Evolutionary conservation across 768 basidiomycete genomes (phyloP), one percentile per base, ranked within the genome.

Genomic region (Rhodotorula babjevae): DNA sequence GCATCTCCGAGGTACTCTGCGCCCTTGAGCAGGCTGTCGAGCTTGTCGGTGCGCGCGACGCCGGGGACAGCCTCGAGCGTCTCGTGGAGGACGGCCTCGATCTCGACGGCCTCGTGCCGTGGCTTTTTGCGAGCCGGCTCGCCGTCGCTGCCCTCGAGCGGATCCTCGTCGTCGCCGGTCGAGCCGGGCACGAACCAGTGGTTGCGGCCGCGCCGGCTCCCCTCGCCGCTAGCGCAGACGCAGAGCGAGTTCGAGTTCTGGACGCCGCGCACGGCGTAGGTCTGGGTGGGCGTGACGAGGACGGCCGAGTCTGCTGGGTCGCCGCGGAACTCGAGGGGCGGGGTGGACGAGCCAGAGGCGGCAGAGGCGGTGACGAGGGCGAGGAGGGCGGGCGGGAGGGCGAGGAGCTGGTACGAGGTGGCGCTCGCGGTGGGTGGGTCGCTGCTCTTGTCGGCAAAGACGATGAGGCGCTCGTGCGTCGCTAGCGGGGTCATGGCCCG

Each of bases 231-330:
- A 46, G 67, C 60, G 62, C 71, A 72, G 2, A 76, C 49, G 46
- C 68, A 69, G 47, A 94, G 82, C 0, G 92, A 89, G 80, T 98
- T 98, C 27, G 93, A 96, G 60, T 96, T 83, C 16, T 85, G 85
- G n/a, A 98, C 88, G 0, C 93, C 90, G 67, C 94, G 88, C 40
- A 98, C 82, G 4, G 86, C 79, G 79, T 89, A 99, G 0, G 95
- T 98, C 79, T 86, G 87, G 68, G 88, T 84, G 0, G 84, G 76
- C 0, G 93, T 95, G 80, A 95, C 97, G 16, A 95, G 82, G 0
- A 96, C 93, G 0, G 94, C 95, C 77, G 94, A 90, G 76, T 97
- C 93, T 42, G 85, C 84, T 3, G 86, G 81, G 57, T 87, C 83
- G 14, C 94, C 95, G 80, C 93, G 94, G 82, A 98, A 89, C 40